Percentiles rank a stretch among this genome's conserved stretches.
These are phyloP conservation scores for Penicillium sp. DNA, from an alignment of 2,329 filamentous ascomycete genomes.

Conservation along the genomic window DNA sequence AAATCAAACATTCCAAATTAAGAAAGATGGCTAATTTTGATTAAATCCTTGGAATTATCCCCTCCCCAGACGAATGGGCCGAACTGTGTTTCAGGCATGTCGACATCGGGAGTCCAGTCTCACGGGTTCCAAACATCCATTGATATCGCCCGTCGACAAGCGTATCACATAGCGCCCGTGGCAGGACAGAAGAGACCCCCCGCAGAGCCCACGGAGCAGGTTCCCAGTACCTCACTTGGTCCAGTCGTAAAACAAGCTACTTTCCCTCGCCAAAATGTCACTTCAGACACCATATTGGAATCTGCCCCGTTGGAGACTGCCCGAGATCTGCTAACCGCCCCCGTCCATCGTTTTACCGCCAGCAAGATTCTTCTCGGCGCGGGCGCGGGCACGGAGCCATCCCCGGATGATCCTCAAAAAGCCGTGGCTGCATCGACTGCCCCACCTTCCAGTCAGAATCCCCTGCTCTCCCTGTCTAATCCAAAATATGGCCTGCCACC, in stretches of 20 bases:
- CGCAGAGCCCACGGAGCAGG: conserved; percentile 7
- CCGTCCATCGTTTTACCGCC: conserved; percentile 39
- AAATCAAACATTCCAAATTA: neutral
- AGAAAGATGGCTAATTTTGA: neutral
- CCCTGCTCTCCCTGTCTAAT: conserved; percentile 59
- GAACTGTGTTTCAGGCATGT: conserved; percentile 23
- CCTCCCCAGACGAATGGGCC: neutral
- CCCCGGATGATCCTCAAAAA: conserved; percentile 18
- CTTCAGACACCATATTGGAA: conserved; percentile 13
- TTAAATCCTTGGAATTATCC: neutral
- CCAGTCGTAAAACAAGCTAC: conserved; percentile 3
- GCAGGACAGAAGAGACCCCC: conserved; percentile 51
- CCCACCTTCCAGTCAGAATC: conserved; percentile 40
- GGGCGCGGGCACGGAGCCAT: conserved; percentile 19
- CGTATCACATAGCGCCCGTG: conserved; percentile 40
- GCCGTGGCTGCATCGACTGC: conserved; percentile 49
- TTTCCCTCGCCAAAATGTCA: conserved; percentile 8
- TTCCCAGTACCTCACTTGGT: conserved; percentile 1
- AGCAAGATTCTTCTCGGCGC: conserved; percentile 34
- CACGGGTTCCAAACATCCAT: conserved; percentile 53
- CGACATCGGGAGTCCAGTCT: conserved; percentile 40
- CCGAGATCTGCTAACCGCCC: conserved; percentile 26
- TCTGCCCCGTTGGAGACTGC: conserved; percentile 26
- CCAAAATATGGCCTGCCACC: conserved; percentile 61
- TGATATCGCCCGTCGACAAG: conserved; percentile 41